Evolutionary conservation across 2,329 filamentous ascomycete genomes (phyloP).

Genomic region (Mycosphaerella sp.): DNA sequence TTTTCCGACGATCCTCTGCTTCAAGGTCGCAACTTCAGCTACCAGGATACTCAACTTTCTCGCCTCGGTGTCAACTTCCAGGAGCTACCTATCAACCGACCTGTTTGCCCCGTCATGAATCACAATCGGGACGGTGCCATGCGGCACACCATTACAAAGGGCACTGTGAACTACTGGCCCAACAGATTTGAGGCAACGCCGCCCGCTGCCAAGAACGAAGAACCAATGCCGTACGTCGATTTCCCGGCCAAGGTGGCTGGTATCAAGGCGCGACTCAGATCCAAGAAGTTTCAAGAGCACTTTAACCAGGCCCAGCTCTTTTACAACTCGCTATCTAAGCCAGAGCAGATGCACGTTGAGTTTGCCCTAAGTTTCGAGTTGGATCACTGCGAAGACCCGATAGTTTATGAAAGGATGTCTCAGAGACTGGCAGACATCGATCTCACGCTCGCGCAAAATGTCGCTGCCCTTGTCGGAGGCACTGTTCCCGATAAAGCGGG

Average conservation of each 20-base stretch:
- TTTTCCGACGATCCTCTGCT: slow-evolving; percentile 69
- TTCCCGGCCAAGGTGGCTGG: slow-evolving; percentile 60
- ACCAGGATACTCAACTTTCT: slow-evolving; percentile 62
- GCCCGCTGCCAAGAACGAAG: slow-evolving; percentile 50
- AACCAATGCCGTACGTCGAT: slow-evolving; percentile 61
- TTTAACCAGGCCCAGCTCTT: slow-evolving; percentile 74
- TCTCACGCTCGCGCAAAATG: slow-evolving; percentile 58
- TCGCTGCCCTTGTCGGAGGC: slow-evolving; percentile 64
- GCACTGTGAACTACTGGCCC: slow-evolving; percentile 73
- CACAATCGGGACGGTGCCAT: slow-evolving; percentile 42
- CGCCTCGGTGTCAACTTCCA: slow-evolving; percentile 69
- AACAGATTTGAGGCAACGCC: slow-evolving; percentile 61
- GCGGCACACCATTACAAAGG: slow-evolving; percentile 66
- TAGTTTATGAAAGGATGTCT: slow-evolving; percentile 66
- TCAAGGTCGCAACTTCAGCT: slow-evolving; percentile 65
- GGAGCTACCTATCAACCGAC: slow-evolving; percentile 66
- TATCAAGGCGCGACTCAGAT: slow-evolving; percentile 62
- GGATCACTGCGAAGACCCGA: slow-evolving; percentile 72
- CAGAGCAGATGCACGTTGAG: slow-evolving; percentile 59
- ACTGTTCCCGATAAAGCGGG: slow-evolving; percentile 49
- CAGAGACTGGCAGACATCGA: slow-evolving; percentile 67
- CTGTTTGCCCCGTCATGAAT: slow-evolving; percentile 37
- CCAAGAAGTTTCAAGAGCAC: slow-evolving; percentile 71
- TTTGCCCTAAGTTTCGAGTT: slow-evolving; percentile 63
- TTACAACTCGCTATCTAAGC: slow-evolving; percentile 65